These are phyloP conservation scores for Botryotinia convoluta DNA, from an alignment of 2,329 filamentous ascomycete species.

Conservation along the genomic window DNA sequence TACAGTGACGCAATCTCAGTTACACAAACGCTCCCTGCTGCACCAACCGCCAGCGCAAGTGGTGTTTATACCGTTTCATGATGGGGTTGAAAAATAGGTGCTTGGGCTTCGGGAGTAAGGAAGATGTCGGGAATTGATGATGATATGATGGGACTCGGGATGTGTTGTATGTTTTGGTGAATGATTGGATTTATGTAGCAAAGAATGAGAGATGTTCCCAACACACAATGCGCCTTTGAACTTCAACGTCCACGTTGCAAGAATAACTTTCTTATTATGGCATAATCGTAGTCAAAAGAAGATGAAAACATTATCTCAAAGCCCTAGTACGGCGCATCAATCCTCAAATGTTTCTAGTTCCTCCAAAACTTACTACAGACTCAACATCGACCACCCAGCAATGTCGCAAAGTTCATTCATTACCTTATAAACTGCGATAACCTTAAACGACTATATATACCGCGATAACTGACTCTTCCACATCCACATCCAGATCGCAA, in stretches of 20 bases:
- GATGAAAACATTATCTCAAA: not conserved
- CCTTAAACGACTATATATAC: not conserved
- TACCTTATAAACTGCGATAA: not conserved
- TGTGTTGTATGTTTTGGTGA: not conserved
- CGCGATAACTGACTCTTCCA: not conserved
- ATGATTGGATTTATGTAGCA: not conserved
- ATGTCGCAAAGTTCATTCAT: not conserved
- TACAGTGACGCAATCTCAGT: constrained; percentile 29
- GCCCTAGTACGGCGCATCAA: no score
- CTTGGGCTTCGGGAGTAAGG: not conserved
- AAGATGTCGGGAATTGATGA: no score
- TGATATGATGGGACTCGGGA: not conserved
- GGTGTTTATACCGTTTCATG: constrained; percentile 25
- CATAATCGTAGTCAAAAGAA: not conserved
- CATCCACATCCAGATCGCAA: not conserved
- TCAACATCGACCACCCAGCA: no score
- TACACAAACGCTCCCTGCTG: constrained; percentile 27
- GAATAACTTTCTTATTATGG: not conserved
- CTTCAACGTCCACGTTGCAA: not conserved
- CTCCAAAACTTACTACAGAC: not conserved
- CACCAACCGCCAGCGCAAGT: constrained; percentile 28
- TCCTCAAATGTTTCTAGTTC: not conserved
- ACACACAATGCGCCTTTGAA: not conserved
- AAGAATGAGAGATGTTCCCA: not conserved
- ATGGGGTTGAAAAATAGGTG: not conserved